phyloP scores from a whole-genome alignment of 225 moss, liverwort and hornwort genomes.

The Ulota crispa region DNA sequence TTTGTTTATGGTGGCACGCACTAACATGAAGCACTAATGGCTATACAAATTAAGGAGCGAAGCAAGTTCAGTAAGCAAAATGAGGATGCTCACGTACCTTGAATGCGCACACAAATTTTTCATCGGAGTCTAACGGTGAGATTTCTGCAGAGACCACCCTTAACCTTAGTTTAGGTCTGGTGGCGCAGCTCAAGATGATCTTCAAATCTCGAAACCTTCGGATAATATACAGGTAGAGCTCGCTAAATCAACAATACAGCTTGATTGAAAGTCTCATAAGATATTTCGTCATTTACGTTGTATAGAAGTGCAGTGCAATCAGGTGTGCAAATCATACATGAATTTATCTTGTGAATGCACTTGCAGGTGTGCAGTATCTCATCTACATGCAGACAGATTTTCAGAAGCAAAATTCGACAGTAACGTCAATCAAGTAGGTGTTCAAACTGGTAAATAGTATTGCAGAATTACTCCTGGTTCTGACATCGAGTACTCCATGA shows the following conservation, averaged over 20 bases:
- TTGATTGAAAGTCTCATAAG: neutral
- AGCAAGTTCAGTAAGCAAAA: no score
- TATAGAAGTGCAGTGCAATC: neutral
- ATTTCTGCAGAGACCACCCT: no score
- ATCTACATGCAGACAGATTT: neutral
- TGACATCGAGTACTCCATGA: constrained; percentile 2
- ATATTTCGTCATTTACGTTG: neutral
- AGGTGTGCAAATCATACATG: neutral
- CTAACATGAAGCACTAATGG: no score
- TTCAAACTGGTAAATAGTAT: neutral
- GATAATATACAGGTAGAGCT: neutral
- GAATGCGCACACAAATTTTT: no score
- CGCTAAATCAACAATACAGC: neutral
- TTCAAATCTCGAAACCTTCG: neutral
- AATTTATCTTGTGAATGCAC: neutral
- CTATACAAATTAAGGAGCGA: no score
- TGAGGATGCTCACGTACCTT: no score
- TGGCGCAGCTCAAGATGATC: no score
- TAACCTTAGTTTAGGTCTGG: no score
- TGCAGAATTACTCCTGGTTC: neutral
- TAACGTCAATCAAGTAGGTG: neutral
- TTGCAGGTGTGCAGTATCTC: neutral
- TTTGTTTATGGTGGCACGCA: no score
- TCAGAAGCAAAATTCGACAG: neutral
- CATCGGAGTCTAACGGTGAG: no score